phyloP scores from a whole-genome alignment of 331 rosid genomes.

The Saraca asoca region DNA sequence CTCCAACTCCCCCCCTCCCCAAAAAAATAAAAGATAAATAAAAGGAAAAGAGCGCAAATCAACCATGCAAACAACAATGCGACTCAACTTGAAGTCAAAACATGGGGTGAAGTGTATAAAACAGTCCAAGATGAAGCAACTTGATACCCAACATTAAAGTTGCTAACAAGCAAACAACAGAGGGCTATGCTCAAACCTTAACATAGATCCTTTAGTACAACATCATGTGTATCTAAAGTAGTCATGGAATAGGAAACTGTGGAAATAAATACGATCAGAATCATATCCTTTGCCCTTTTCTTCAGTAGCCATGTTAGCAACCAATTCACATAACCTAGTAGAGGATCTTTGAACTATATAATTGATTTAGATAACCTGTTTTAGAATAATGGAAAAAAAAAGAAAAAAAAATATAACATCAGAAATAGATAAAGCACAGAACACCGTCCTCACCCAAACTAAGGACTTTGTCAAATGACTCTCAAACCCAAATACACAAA shows the following conservation, averaged over 20 bases:
- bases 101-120: no score
- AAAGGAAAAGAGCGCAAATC: no score
- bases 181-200: neutral
- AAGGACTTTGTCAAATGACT: constrained; percentile 8
- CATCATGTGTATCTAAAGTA: neutral
- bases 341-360: constrained; percentile 26
- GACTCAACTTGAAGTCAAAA: no score
- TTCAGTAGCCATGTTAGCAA: constrained; percentile 34
- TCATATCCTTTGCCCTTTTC: constrained; percentile 27
- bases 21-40: no score
- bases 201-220: neutral
- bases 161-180: constrained; percentile 1
- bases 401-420: neutral
- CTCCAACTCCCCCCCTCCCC: no score
- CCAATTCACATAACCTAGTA: constrained; percentile 32
- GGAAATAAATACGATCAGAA: constrained; percentile 28
- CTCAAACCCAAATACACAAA: neutral
- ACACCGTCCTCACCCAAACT: constrained; percentile 8
- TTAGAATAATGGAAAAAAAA: neutral
- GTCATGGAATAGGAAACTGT: constrained; percentile 18
- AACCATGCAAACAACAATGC: no score
- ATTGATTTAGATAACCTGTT: constrained; percentile 3
- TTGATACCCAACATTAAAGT: no score
- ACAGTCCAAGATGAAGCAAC: no score
- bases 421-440: constrained; percentile 21